Conservation (phyloP, 2,329 filamentous ascomycete genomes). For the Aspergillus pseudotamarii region DNA sequence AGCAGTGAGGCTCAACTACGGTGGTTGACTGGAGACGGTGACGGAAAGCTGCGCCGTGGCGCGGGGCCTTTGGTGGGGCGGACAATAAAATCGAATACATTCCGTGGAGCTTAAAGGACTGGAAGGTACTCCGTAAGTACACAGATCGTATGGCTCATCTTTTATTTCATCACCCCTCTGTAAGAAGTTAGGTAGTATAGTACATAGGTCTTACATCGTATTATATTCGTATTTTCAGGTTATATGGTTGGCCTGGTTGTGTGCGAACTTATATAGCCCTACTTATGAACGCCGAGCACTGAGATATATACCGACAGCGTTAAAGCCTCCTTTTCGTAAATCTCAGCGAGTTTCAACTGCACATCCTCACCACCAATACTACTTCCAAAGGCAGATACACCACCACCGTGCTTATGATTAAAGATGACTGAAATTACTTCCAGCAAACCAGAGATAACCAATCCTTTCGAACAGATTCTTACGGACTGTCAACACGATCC, state of each 20-base stretch:
- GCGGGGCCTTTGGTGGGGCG: conserved; percentile 36
- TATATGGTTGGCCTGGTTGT: background rate
- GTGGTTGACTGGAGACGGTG: conserved; percentile 19
- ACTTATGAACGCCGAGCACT: background rate
- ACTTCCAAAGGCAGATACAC: background rate
- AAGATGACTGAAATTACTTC: conserved; percentile 12
- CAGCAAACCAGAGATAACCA: conserved; percentile 38
- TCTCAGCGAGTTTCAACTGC: background rate
- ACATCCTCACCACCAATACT: background rate
- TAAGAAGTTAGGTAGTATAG: background rate
- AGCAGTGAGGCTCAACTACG: conserved; percentile 18
- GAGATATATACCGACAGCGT: background rate
- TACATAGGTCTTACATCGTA: background rate
- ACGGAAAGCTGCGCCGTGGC: conserved; percentile 32
- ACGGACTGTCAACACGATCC: conserved; percentile 66
- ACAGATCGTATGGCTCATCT: background rate
- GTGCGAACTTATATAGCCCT: background rate
- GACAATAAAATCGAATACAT: background rate
- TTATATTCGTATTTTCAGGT: background rate
- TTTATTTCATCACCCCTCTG: background rate
- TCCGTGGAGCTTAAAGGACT: background rate
- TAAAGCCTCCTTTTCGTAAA: background rate
- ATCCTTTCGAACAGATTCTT: conserved; percentile 78
- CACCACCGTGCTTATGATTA: background rate
- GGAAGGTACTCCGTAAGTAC: background rate